Evolutionary conservation across 2,329 filamentous ascomycete species (phyloP), one percentile per base, ranked within the genome.

Genomic region (Pseudophaeomoniella oleicola): DNA sequence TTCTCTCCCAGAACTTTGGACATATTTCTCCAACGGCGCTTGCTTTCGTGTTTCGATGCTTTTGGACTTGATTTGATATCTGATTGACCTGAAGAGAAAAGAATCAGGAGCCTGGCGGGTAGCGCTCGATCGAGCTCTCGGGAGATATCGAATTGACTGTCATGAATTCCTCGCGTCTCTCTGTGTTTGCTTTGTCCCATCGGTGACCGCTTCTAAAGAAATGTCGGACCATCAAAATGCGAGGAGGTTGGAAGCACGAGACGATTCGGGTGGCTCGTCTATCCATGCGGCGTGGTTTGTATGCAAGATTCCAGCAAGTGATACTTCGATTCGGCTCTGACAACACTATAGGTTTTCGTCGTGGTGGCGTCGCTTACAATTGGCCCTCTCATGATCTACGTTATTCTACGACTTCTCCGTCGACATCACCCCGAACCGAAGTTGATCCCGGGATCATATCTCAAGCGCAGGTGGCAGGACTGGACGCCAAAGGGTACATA

Each of bases 391-490:
- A 30, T 46, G 16, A 10, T 47, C 16, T 64, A 54, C 45, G 53
- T 61, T 34, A 41, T 54, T 34, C 47, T 61, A 13, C 63, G 64
- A n/a, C 49, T 50, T 34, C 51, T 64, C 29, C 63, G 66, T 19
- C 49, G 53, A 37, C 54, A 54, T 35, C 54, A 68, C 41, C 59
- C 53, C 37, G 56, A 65, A 17, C 67, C 69, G 2, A 70, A 59
- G 51, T 66, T 65, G 39, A 55, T 72, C 15, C 66, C 70, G 3
- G 67, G 65, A 1, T 54, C 57, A 16, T 64, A 54, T 38, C 47
- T 73, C 19, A 72, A 71, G 49, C 57, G 55, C 13, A 55, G 60
- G 50, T 73, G 70, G 70, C 55, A 56, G 37, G 56, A 57, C 42
- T 72, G 69, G 69, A 54, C 53, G 3, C 59, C 59, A 4, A 53